These are phyloP conservation scores for Geum urbanum DNA, from an alignment of 306 rosid genomes.

Conservation along the genomic window DNA sequence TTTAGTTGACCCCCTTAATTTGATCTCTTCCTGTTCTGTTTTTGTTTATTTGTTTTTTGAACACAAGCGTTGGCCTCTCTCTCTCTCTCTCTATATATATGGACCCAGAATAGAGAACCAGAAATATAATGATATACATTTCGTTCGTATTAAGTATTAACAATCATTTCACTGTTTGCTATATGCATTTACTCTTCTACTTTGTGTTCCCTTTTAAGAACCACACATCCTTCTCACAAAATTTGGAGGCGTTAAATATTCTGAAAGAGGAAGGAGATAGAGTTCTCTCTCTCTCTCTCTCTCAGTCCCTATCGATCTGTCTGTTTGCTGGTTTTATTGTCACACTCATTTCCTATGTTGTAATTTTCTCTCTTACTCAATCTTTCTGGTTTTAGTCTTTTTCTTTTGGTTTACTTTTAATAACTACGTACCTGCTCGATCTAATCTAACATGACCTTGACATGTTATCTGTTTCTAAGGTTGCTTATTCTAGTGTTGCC, in stretches of 20 bases:
- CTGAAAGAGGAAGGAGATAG: slow-evolving; percentile 4
- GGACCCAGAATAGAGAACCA: background rate
- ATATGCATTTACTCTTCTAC: slow-evolving; percentile 28
- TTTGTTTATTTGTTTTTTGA: background rate
- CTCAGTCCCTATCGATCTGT: background rate
- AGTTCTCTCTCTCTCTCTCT: slow-evolving; percentile 9
- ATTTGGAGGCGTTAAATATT: background rate
- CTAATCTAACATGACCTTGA: slow-evolving; percentile 23
- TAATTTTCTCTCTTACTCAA: slow-evolving; percentile 21
- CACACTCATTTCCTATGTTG: slow-evolving; percentile 12
- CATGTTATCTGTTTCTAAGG: slow-evolving; percentile 24
- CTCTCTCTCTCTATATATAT: too few species aligned
- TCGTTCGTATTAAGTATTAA: slow-evolving; percentile 13
- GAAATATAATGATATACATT: background rate
- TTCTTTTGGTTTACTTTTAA: slow-evolving; percentile 15
- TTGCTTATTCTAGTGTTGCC: slow-evolving; percentile 20
- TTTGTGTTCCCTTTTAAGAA: slow-evolving; percentile 22
- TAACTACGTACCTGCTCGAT: slow-evolving; percentile 12
- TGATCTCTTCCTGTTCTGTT: background rate
- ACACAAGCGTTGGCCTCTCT: slow-evolving; percentile 9
- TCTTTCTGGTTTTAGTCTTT: slow-evolving; percentile 18
- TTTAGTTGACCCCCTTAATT: slow-evolving; percentile 1
- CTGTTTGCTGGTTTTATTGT: slow-evolving; percentile 3
- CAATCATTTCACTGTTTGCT: slow-evolving; percentile 27
- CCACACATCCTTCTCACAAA: slow-evolving; percentile 13